Percentiles rank a stretch among this genome's conserved stretches.
phyloP scores from a whole-genome alignment of 2,329 filamentous ascomycete genomes.

The Huntiella moniliformis region DNA sequence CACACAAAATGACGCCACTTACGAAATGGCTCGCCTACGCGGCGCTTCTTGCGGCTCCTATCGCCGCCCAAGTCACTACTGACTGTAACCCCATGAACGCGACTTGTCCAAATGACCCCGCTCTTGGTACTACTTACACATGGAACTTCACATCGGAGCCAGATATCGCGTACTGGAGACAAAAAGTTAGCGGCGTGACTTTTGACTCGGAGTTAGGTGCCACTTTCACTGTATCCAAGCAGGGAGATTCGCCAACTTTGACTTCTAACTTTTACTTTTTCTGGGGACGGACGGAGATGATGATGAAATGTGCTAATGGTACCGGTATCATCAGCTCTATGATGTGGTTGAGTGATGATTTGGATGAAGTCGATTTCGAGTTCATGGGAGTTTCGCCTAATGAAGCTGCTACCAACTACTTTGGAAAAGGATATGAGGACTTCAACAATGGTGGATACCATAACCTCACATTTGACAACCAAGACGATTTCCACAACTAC shows the following conservation, averaged over 20 bases:
- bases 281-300: constrained; percentile 61
- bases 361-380: constrained; percentile 82
- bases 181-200: constrained; percentile 42
- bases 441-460: constrained; percentile 43
- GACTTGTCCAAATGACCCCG: constrained; percentile 50
- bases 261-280: constrained; percentile 70
- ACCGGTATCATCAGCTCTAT: constrained; percentile 63
- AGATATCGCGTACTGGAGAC: constrained; percentile 45
- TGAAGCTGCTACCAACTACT: constrained; percentile 55
- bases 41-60: constrained; percentile 20
- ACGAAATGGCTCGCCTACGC: too few species aligned
- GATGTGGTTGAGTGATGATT: constrained; percentile 65
- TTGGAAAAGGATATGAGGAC: constrained; percentile 48
- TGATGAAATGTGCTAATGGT: constrained; percentile 58
- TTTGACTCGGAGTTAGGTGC: constrained; percentile 46
- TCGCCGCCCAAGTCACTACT: constrained; percentile 56
- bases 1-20: not conserved
- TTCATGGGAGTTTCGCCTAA: constrained; percentile 50
- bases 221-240: constrained; percentile 49
- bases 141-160: constrained; percentile 48
- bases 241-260: constrained; percentile 61
- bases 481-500: constrained; percentile 53
- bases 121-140: constrained; percentile 43
- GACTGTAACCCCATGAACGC: constrained; percentile 60
- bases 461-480: constrained; percentile 31